Evolutionary conservation across 345 rosid species (phyloP), one percentile per base, ranked within the genome.

Genomic region (Ricinus communis): DNA sequence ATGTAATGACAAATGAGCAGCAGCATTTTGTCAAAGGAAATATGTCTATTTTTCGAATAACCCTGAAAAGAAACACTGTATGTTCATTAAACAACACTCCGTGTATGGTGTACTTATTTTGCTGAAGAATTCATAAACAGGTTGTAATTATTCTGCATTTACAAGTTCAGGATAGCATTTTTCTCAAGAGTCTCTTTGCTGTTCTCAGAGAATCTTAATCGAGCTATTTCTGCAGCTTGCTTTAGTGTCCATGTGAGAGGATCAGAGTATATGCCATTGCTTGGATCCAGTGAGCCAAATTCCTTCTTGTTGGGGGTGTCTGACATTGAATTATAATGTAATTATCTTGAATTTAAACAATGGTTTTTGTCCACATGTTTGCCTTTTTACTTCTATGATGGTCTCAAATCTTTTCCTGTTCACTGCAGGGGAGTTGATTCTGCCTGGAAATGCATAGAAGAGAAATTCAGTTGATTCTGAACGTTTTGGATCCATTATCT

Each of bases 221-320:
- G 30, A 58, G 69, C 65, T 74, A 15, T 71, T 77, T 33, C 8
- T 79, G 76, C 76, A 91, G 98, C 97, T 69, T 94, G 97, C 93
- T 91, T 84, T 65, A 80, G 95, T 27, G 92, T 90, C 65, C 95
- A 86, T 19, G 92, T 91, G 71, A 84, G 98, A 76, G 96, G 95
- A 78, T 90, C 92, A 28, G 98, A 94, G 75, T 86, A 88, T 73
- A 80, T 76, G 71, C 91, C 88, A 0, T 43, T 82, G 72, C 87
- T 87, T 59, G 93, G 93, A 76, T 82, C 87, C 67, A 74, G 66
- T 56, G 93, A 81, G 47, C 86, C 88, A 51, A 70, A 79, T 72
- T 80, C 89, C 12, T 79, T 82, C 51, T 24, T 88, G 47, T 28
- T 85, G 49, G 87, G 91, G 52, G 77, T 77, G 60, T 83, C 89